Base-by-base conservation (phyloP, 805 yeast species). In the Myxozyma nipponensis region DNA sequence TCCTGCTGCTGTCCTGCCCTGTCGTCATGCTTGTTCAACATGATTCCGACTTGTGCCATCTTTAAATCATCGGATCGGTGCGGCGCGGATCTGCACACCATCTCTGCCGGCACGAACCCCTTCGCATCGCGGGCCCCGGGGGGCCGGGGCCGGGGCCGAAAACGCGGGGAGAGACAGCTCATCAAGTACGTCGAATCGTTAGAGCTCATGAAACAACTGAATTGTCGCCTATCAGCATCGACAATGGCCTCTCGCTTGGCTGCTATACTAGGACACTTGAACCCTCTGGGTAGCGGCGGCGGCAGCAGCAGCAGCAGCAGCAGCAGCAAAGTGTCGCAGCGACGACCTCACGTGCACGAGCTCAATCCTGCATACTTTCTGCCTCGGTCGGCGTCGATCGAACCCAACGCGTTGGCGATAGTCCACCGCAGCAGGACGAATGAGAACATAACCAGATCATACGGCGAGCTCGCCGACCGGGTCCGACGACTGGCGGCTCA, bases 311-410 rank as follows among this genome's bases (percentile, higher is more conserved):
- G n/a, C n/a, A n/a, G 13, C 13, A 28, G 32, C 13, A 13, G 13
- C 13, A 7, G 13, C 13, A 7, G 13, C 13, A 9, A 9, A 28
- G 13, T 13, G 7, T 9, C 32, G 13, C 13, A 28, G 13, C 32
- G 32, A 28, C 35, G 15, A 35, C 56, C 54, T n/a, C 51, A 63
- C 49, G 52, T 58, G 26, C 71, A 67, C 49, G 63, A 66, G 26
- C 60, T 67, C 41, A 64, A 67, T 46, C 70, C 70, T 2, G 61
- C 68, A 13, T 65, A 60, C 52, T 67, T 67, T 45, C 61, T 67
- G 19, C 69, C 66, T 15, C 55, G 70, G 25, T 59, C 70, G 0
- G 71, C 71, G 6, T 59, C 48, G 15, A 60, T 67, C 41, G 70
- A 67, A 54, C 71, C 71, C n/a, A 44, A 59, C 17, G 68, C 68